Evolutionary conservation across 306 rosid species (phyloP).

Genomic region (Alnus rubra): DNA sequence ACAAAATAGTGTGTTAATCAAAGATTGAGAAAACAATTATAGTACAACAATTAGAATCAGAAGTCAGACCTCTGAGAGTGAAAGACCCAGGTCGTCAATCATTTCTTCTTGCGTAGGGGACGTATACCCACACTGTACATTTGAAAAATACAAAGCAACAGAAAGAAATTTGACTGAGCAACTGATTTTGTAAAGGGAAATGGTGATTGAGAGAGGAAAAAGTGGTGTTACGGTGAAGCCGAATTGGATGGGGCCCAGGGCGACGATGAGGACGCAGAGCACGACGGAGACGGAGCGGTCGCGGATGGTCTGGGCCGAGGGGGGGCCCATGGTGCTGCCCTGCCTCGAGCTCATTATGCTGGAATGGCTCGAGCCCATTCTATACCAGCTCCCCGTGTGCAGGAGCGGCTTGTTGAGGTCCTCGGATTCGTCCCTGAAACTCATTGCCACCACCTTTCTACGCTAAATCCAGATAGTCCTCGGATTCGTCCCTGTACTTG

Average conservation of each 20-base stretch:
- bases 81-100: constrained; percentile 55
- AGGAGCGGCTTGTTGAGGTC: constrained; percentile 82
- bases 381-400: constrained; percentile 87
- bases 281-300: constrained; percentile 70
- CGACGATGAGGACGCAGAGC: constrained; percentile 77
- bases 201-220: neutral
- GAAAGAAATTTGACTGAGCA: neutral
- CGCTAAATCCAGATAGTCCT: neutral
- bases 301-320: constrained; percentile 58
- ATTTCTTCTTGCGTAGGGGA: constrained; percentile 76
- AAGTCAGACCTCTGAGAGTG: constrained; percentile 69
- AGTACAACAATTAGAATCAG: neutral
- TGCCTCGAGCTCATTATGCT: constrained; percentile 28
- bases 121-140: constrained; percentile 61
- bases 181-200: neutral
- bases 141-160: neutral
- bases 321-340: constrained; percentile 58
- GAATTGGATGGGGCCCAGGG: constrained; percentile 84
- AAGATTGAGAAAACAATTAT: neutral
- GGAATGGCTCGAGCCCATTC: constrained; percentile 73
- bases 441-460: constrained; percentile 46
- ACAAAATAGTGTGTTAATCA: neutral
- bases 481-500: no score
- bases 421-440: constrained; percentile 62
- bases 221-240: constrained; percentile 60